Evolutionary conservation across 1,284 basidiomycete genomes (phyloP), one percentile per base, ranked within the genome.

Genomic region (Trichosporon coremiiforme): DNA sequence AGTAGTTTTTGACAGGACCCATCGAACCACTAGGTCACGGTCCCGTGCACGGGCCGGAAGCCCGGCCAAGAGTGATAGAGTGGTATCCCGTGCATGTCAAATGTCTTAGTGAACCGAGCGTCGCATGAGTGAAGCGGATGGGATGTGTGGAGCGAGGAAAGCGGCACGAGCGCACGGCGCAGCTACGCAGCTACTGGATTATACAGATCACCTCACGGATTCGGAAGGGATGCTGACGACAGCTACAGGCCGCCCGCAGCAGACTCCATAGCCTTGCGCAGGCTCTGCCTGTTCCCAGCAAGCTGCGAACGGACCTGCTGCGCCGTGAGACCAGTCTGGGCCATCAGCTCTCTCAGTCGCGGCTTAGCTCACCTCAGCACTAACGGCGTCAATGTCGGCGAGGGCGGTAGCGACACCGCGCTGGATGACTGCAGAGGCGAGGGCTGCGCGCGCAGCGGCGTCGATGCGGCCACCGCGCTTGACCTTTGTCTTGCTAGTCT

Each of bases 221-320:
- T 25, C 25, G 25, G 25, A 25, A 25, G 29, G 25, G 13, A 4
- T 47, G 45, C 15, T 17, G 45, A 17, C 17, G 25, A 29, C 15
- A 35, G 13, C 57, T 62, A 62, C 3, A 35, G 15, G 10, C 35
- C 31, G 17, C 31, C 31, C 2, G 57, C 57, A 8, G 29, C 31
- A 5, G 57, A 4, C 31, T 62, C 57, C 57, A 62, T 35, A n/a
- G 31, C 31, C 31, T 13, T 62, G 31, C 65, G 45, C 9, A 66
- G 29, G 20, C 55, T 66, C n/a, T 45, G 25, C 25, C 65, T 45
- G 47, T 55, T 55, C 17, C 20, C 47, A 2, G 47, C 47, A 9
- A 66, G 50, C 33, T 66, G 65, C 5, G 13, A 22, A 12, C 47
- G 45, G 13, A 66, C 20, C 25, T 66, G 65, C 33, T 66, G 65